Conservation (phyloP, 2,329 filamentous ascomycete species). For the Alternaria conjuncta region DNA sequence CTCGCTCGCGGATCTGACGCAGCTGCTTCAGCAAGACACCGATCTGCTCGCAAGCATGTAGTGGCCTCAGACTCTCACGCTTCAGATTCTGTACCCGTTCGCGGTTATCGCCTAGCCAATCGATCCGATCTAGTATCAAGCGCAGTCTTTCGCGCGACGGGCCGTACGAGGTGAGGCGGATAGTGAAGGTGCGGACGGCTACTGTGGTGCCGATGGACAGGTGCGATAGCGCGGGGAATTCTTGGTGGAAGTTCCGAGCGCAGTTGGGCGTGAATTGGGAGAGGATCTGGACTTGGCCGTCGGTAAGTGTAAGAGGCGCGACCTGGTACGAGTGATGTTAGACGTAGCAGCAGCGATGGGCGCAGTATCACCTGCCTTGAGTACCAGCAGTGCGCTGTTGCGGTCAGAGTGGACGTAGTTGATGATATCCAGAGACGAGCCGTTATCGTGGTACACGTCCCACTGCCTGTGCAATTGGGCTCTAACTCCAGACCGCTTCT, state of each 20-base stretch:
- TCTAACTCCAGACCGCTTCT: slow-evolving; percentile 10
- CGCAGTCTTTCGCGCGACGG: slow-evolving; percentile 24
- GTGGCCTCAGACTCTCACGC: background rate
- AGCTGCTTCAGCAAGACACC: slow-evolving; percentile 12
- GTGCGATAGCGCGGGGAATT: background rate
- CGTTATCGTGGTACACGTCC: slow-evolving; percentile 44
- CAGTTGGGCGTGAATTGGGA: slow-evolving; percentile 23
- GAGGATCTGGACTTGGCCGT: slow-evolving; percentile 31
- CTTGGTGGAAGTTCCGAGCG: slow-evolving; percentile 10
- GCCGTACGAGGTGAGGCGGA: slow-evolving; percentile 38
- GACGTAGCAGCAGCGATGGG: background rate
- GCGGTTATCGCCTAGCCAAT: slow-evolving; percentile 14
- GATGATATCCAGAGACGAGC: slow-evolving; percentile 41
- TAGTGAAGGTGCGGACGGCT: slow-evolving; percentile 28
- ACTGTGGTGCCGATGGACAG: slow-evolving; percentile 15
- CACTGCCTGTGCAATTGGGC: slow-evolving; percentile 18
- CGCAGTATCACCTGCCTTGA: slow-evolving; percentile 25
- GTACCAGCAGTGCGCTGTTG: slow-evolving; percentile 26
- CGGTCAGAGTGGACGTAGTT: slow-evolving; percentile 14
- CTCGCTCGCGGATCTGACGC: slow-evolving; percentile 11
- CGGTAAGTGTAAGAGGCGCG: slow-evolving; percentile 33
- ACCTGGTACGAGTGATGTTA: slow-evolving; percentile 13
- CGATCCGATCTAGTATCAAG: slow-evolving; percentile 30
- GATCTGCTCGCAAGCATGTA: slow-evolving; percentile 15
- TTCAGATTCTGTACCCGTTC: background rate